Evolutionary conservation across 805 yeast species (phyloP), one percentile per base, ranked within the genome.

Genomic region (Cyberlindnera mississippiensis): DNA sequence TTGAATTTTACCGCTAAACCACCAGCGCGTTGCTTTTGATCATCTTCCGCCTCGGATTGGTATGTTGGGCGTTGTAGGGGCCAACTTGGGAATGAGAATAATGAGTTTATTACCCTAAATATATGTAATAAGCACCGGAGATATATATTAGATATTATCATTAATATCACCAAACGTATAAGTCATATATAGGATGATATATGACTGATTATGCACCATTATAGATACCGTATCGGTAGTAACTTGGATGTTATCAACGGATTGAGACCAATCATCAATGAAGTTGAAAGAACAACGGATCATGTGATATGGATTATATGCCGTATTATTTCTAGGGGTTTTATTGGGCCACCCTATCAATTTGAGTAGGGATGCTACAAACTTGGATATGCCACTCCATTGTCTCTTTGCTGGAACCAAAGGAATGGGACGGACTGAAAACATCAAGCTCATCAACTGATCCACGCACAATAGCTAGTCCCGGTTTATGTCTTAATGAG

Each of bases 181-280:
- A n/a, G n/a, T n/a, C n/a, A n/a, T n/a, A n/a, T n/a, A n/a, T n/a
- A n/a, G n/a, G n/a, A n/a, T n/a, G n/a, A n/a, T n/a, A n/a, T n/a
- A n/a, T n/a, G n/a, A n/a, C n/a, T n/a, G n/a, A n/a, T n/a, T n/a
- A n/a, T n/a, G n/a, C n/a, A n/a, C n/a, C n/a, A n/a, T n/a, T 91
- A 91, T 63, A 71, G 99, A 46, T 91, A 91, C 59, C 99, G 99
- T 4, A 85, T 88, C 37, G 97, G 98, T 7, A 98, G 99, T 0
- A 93, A 91, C 54, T 66, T 91, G 52, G 98, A 91, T 64, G 99
- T 93, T 11, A 83, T 93, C 56, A 87, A 89, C 51, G 72, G 99
- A 48, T 71, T 91, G 42, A 73, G 95, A 46, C 95, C 97, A 1
- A 77, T 91, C 15, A 91, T 91, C 48, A 88, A 88, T 11, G 99